Percentiles rank a stretch among this genome's conserved stretches.
Evolutionary conservation across 192 early-diverging fungal genomes (phyloP).

Genomic region (Funneliformis mosseae): DNA sequence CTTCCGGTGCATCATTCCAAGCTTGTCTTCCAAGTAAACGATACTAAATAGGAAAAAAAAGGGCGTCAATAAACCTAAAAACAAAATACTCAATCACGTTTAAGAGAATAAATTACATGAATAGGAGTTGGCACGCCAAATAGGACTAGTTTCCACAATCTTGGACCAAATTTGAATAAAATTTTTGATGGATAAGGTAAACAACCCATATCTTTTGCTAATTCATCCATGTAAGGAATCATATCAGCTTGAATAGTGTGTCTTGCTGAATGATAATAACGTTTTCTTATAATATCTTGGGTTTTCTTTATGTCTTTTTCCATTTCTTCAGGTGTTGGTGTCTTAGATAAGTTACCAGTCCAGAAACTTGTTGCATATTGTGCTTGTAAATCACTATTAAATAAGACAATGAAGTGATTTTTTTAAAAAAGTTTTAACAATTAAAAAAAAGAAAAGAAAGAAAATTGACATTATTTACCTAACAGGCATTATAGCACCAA

Average conservation of each 20-base stretch:
- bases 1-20: conserved; percentile 13
- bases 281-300: conserved; percentile 29
- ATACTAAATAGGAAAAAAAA: conserved; percentile 19
- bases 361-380: conserved; percentile 52
- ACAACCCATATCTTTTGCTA: conserved; percentile 51
- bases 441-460: too few species aligned
- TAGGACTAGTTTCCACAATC: conserved; percentile 19
- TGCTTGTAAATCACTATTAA: conserved; percentile 53
- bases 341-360: conserved; percentile 36
- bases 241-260: conserved; percentile 60
- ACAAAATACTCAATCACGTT: not conserved
- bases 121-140: conserved; percentile 40
- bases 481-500: conserved; percentile 60
- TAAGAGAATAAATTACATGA: conserved; percentile 10
- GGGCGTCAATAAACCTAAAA: not conserved
- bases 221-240: conserved; percentile 46
- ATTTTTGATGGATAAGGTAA: conserved; percentile 46
- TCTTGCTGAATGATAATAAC: conserved; percentile 42
- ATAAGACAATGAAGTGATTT: too few species aligned
- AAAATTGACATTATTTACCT: too few species aligned
- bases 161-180: conserved; percentile 35
- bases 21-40: conserved; percentile 42
- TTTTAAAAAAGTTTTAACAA: too few species aligned
- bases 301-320: conserved; percentile 43
- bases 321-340: conserved; percentile 52